Evolutionary conservation across 2,329 filamentous ascomycete genomes (phyloP), one percentile per base, ranked within the genome.

Genomic region (Diplodia sapinea): DNA sequence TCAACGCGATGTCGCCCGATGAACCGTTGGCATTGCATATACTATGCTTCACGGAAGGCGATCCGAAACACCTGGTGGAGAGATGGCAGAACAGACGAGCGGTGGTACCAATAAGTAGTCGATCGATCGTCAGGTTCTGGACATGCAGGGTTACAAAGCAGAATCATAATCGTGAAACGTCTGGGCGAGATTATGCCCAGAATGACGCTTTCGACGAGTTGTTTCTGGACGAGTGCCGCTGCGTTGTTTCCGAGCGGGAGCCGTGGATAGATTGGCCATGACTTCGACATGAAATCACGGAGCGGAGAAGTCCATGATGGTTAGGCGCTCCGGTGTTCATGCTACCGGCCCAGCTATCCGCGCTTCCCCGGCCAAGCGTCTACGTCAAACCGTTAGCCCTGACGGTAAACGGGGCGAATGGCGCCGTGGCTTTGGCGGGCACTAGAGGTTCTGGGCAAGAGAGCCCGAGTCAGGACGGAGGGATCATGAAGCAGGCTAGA

Each of bases 231-330:
- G 23, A 36, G 12, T 13, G 23, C 17, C 20, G 52, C 56, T 29
- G 55, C 36, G n/a, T 23, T 59, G 38, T 13, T 31, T 51, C 57
- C 57, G 57, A 38, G 11, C 50, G 33, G 9, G 2, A 40, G 59
- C 59, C 59, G 59, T 51, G 31, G 13, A 63, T 63, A 63, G 47
- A 63, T 63, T 63, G n/a, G 17, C 20, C 43, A 63, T n/a, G 47
- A 63, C 43, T 13, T 63, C 31, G 26, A 51, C 36, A 47, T 49
- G 31, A 15, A 26, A 51, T 63, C 47, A 38, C 26, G 59, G 40
- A 15, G 23, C n/a, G 17, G 29, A 26, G 26, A 33, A 38, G 20
- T 43, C 40, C 43, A 50, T 5, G 13, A 29, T 15, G 43, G 57
- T 62, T 6, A 62, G 57, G 57, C 43, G 40, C 49, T 43, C 57